A percentile compares a stretch with the other conserved stretches of the same genome.
Conservation (phyloP, 768 basidiomycete species). For the Lentinula sp. region DNA sequence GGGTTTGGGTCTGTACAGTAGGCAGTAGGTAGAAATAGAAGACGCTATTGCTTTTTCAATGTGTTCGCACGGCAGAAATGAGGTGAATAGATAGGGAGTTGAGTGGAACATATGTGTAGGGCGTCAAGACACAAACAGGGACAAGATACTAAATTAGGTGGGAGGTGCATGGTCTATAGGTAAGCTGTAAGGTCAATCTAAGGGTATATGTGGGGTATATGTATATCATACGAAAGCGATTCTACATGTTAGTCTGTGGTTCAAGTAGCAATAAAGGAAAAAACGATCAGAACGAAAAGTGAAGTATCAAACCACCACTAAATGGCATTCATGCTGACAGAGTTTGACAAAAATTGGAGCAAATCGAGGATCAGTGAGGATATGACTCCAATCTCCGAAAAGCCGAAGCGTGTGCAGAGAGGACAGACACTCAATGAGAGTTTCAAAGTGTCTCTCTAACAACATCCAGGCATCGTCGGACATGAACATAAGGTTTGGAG, state of each 20-base stretch:
- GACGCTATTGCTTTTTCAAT: background rate
- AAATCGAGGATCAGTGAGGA: slow-evolving; percentile 32
- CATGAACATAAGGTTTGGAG: slow-evolving; percentile 34
- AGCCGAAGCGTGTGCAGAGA: slow-evolving; percentile 38
- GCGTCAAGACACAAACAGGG: background rate
- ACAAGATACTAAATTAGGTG: slow-evolving; percentile 14
- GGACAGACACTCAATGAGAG: slow-evolving; percentile 37
- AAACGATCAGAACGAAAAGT: background rate
- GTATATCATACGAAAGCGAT: background rate
- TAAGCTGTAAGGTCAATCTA: background rate
- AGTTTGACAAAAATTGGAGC: slow-evolving; percentile 22
- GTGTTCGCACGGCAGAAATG: too few species aligned
- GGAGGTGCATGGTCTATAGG: slow-evolving; percentile 16
- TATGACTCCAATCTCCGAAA: slow-evolving; percentile 47
- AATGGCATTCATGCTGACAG: slow-evolving; percentile 23
- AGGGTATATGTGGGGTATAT: background rate
- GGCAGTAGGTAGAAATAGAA: slow-evolving; percentile 10
- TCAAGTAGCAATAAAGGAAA: background rate
- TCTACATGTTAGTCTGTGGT: too few species aligned
- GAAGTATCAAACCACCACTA: slow-evolving; percentile 5
- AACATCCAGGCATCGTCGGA: slow-evolving; percentile 32
- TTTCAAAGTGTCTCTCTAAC: slow-evolving; percentile 40
- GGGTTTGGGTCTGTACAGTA: slow-evolving; percentile 65
- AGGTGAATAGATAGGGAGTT: too few species aligned
- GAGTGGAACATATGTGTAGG: too few species aligned